Conservation (phyloP, 768 basidiomycete genomes). For the Lentinula aciculospora region DNA sequence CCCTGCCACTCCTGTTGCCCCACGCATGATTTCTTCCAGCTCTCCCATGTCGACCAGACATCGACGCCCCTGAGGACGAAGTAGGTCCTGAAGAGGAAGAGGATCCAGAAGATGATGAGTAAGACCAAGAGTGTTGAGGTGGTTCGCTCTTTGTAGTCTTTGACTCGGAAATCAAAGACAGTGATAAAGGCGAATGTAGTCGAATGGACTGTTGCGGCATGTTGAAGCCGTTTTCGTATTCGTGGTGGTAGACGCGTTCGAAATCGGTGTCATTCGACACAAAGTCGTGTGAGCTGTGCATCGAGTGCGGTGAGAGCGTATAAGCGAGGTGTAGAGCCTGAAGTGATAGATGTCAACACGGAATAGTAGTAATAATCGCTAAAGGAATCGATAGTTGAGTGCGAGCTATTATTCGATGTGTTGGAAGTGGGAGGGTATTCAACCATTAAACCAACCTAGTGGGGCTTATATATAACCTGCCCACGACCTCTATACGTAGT, state of each 20-base stretch:
- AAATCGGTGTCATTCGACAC: not conserved
- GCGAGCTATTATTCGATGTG: not conserved
- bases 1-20: not conserved
- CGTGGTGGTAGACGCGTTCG: not conserved
- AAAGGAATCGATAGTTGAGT: not conserved
- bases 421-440: not conserved
- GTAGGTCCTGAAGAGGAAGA: not conserved
- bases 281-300: not conserved
- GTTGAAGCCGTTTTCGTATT: not conserved
- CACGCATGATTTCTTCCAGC: not conserved
- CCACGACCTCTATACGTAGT: constrained; percentile 4
- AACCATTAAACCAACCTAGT: constrained; percentile 1
- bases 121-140: not conserved
- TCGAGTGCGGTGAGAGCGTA: not conserved
- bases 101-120: not conserved
- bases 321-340: not conserved
- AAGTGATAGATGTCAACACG: not conserved
- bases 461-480: constrained; percentile 6
- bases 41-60: not conserved
- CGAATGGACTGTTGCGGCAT: constrained; percentile 2
- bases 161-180: constrained; percentile 1
- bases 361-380: not conserved
- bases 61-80: not conserved
- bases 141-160: constrained; percentile 1
- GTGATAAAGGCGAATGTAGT: not conserved